Conservation (phyloP, 257 asterid species). For the Cynanchum wilfordii region DNA sequence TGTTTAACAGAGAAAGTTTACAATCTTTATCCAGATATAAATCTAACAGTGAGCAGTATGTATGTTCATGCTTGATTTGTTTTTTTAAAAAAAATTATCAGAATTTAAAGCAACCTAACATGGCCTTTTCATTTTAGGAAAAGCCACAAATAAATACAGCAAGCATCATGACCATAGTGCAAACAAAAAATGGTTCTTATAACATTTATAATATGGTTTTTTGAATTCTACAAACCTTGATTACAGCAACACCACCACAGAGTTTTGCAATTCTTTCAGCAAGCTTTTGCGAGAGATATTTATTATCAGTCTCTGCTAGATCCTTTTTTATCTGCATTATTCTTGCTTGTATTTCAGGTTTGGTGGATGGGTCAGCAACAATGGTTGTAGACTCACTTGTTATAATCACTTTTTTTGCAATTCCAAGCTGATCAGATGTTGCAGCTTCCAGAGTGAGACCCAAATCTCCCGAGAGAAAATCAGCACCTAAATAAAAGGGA, state of each 20-base stretch:
- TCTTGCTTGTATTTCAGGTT: slow-evolving; percentile 92
- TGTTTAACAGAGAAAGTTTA: not conserved
- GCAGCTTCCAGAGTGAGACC: slow-evolving; percentile 70
- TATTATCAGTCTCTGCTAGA: slow-evolving; percentile 75
- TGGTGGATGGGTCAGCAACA: slow-evolving; percentile 85
- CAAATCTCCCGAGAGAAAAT: slow-evolving; percentile 85
- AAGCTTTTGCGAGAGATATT: slow-evolving; percentile 60
- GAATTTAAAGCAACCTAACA: slow-evolving; percentile 3
- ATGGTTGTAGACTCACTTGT: slow-evolving; percentile 66
- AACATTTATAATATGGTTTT: not conserved
- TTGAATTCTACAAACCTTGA: slow-evolving; percentile 40
- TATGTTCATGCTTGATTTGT: not conserved
- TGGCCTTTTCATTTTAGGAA: not conserved
- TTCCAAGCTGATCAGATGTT: slow-evolving; percentile 98
- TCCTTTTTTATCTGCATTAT: slow-evolving; percentile 85
- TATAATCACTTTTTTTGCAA: slow-evolving; percentile 71
- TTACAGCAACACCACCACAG: slow-evolving; percentile 77
- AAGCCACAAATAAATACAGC: not conserved
- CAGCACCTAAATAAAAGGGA: slow-evolving; percentile 61
- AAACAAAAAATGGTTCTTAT: not conserved
- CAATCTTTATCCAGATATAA: not conserved
- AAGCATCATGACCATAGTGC: slow-evolving; percentile 1
- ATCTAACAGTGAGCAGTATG: not conserved
- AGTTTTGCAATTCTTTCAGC: slow-evolving; percentile 85
- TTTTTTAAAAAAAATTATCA: not conserved